Evolutionary conservation across 2,329 filamentous ascomycete genomes (phyloP).

Genomic region (Colletotrichum sp.): DNA sequence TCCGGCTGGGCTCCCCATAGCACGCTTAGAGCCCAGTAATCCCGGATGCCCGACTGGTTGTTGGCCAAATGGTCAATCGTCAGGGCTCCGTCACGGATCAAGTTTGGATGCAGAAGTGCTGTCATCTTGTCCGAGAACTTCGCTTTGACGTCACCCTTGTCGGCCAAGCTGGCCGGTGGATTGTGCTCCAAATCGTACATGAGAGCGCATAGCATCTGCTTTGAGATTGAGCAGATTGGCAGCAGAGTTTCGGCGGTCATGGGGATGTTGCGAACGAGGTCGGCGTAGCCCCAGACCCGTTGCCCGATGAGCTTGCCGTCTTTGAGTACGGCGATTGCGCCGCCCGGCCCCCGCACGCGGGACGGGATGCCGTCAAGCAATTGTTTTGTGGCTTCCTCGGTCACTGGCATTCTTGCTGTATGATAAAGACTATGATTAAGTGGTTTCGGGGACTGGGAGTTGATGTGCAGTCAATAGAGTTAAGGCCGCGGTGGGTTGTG

Average conservation of each 20-base stretch:
- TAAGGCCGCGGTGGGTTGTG: neutral
- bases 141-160: conserved; percentile 27
- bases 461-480: neutral
- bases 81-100: conserved; percentile 29
- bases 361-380: neutral
- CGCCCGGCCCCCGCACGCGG: conserved; percentile 41
- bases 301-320: conserved; percentile 44
- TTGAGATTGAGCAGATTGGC: conserved; percentile 52
- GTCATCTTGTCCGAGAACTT: conserved; percentile 32
- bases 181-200: conserved; percentile 35
- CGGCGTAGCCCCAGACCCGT: conserved; percentile 47
- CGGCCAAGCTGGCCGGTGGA: conserved; percentile 33
- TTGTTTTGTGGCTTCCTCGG: neutral
- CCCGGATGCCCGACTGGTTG: conserved; percentile 48
- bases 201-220: conserved; percentile 46
- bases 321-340: conserved; percentile 44
- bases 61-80: conserved; percentile 40
- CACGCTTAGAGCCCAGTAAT: conserved; percentile 49
- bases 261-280: conserved; percentile 40
- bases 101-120: conserved; percentile 28
- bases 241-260: conserved; percentile 39
- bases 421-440: neutral
- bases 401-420: neutral
- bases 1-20: conserved; percentile 47
- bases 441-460: neutral